phyloP scores from a whole-genome alignment of 2,329 filamentous ascomycete genomes.

The Harringtonia aguacate region DNA sequence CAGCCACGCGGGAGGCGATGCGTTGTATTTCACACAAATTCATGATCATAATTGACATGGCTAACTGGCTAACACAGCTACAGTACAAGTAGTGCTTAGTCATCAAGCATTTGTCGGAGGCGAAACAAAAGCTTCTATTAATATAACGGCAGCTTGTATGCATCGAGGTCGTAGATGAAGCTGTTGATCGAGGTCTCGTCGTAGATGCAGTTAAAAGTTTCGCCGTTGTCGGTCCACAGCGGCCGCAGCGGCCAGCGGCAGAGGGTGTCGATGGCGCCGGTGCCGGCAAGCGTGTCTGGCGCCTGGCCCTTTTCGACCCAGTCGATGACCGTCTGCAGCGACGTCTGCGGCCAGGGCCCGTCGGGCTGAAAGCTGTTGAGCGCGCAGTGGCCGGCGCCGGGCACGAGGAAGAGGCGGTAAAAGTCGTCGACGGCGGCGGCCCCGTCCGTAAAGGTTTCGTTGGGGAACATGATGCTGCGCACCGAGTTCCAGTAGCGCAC shows the following conservation, averaged over 20 bases:
- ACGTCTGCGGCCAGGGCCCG: slow-evolving; percentile 26
- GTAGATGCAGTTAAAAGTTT: neutral
- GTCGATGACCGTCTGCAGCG: slow-evolving; percentile 18
- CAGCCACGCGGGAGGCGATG: too few relatives aligned
- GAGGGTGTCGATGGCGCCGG: slow-evolving; percentile 12
- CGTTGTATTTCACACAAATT: too few relatives aligned
- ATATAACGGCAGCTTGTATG: neutral
- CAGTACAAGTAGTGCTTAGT: too few relatives aligned
- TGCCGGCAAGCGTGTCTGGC: slow-evolving; percentile 28
- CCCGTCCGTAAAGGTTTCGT: slow-evolving; percentile 10
- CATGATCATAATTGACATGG: too few relatives aligned
- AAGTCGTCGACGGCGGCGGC: slow-evolving; percentile 29
- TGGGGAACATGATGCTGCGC: slow-evolving; percentile 28
- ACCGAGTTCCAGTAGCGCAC: slow-evolving; percentile 32
- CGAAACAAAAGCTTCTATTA: too few relatives aligned
- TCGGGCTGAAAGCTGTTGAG: slow-evolving; percentile 28
- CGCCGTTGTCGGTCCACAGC: slow-evolving; percentile 23
- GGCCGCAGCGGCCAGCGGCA: slow-evolving; percentile 33
- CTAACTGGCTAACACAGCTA: too few relatives aligned
- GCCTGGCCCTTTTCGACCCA: slow-evolving; percentile 40
- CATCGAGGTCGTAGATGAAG: slow-evolving; percentile 1
- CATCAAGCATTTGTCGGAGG: too few relatives aligned
- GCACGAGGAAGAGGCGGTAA: slow-evolving; percentile 23
- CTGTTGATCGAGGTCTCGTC: slow-evolving; percentile 1
- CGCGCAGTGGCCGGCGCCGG: slow-evolving; percentile 40